phyloP scores from a whole-genome alignment of 176 grass and related monocot species.

The Zoysia pacifica region DNA sequence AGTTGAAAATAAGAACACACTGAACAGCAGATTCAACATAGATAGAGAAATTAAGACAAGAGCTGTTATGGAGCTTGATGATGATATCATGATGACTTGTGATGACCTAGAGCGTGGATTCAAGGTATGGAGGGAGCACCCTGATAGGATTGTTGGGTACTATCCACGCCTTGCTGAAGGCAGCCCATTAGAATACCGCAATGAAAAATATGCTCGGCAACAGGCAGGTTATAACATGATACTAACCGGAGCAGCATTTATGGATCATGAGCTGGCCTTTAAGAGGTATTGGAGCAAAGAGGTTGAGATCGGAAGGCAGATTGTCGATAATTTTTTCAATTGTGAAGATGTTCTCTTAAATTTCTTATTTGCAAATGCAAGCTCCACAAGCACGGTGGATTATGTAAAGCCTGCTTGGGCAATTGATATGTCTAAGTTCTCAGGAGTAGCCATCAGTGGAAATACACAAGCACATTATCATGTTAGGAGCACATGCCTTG shows the following conservation, averaged over 20 bases:
- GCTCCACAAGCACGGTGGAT: slow-evolving; percentile 57
- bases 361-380: slow-evolving; percentile 86
- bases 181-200: slow-evolving; percentile 59
- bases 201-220: slow-evolving; percentile 60
- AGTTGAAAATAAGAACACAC: slow-evolving; percentile 72
- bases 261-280: slow-evolving; percentile 83
- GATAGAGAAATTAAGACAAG: slow-evolving; percentile 72
- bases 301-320: slow-evolving; percentile 58
- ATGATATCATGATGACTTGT: slow-evolving; percentile 98
- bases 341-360: slow-evolving; percentile 91
- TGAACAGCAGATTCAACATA: slow-evolving; percentile 94
- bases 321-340: slow-evolving; percentile 73
- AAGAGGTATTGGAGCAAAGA: slow-evolving; percentile 72
- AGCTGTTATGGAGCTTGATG: slow-evolving; percentile 93
- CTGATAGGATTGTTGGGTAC: slow-evolving; percentile 73
- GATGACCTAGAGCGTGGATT: slow-evolving; percentile 94
- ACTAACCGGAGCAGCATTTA: slow-evolving; percentile 90
- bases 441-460: slow-evolving; percentile 75
- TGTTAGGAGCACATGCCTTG: slow-evolving; percentile 76
- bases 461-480: slow-evolving; percentile 75
- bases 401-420: slow-evolving; percentile 93
- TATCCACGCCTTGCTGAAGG: slow-evolving; percentile 84
- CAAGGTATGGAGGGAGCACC: slow-evolving; percentile 79
- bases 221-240: slow-evolving; percentile 79
- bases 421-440: slow-evolving; percentile 95